Base-by-base conservation (phyloP, 2,329 filamentous ascomycete species). In the Aspergillus quadricinctus region DNA sequence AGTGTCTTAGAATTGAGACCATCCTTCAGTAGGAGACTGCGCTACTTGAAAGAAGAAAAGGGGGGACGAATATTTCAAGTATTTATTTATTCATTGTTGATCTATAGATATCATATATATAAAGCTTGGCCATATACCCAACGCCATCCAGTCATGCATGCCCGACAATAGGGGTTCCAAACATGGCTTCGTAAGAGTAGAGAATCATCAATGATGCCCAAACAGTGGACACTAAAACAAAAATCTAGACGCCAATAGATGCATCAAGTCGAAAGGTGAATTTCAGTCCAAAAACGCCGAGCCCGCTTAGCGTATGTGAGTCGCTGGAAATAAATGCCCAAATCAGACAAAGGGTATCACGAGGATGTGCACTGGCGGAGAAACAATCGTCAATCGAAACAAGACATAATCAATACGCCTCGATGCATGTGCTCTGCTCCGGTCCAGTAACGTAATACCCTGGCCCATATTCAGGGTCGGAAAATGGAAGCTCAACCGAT, bases 371-470 rank as follows among this genome's bases (percentile, higher is more conserved):
- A 29, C 21, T 35, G 27, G 48, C 2, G 48, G n/a, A 50, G 21
- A 37, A 52, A 50, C 43, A 43, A 51, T 46, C 52, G 54, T n/a
- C 28, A 52, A 49, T 35, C 19, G 50, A 31, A 56, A 52, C 55
- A 49, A 56, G 27, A 59, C 56, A 55, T 49, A 53, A 54, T 70
- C 61, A 82, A 62, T 77, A 82, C 50, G 79, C 79, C 64, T 78
- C 75, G 66, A 82, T 78, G 61, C 80, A 72, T 49, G 75, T 69
- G 58, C 72, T 72, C 61, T 72, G 69, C 63, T 75, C 69, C 64
- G 73, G 70, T 63, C 70, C 69, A 54, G 78, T 72, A 59, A 78
- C 71, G 66, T 78, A 81, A 70, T 78, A 81, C 59, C 74, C 75
- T 55, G 78, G 70, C 54, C 80, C 78, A 61, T 81, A 77, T 52